Evolutionary conservation across 208 protist species (phyloP), one percentile per base, ranked within the genome.

Genomic region (Wallacemonas collosoma): DNA sequence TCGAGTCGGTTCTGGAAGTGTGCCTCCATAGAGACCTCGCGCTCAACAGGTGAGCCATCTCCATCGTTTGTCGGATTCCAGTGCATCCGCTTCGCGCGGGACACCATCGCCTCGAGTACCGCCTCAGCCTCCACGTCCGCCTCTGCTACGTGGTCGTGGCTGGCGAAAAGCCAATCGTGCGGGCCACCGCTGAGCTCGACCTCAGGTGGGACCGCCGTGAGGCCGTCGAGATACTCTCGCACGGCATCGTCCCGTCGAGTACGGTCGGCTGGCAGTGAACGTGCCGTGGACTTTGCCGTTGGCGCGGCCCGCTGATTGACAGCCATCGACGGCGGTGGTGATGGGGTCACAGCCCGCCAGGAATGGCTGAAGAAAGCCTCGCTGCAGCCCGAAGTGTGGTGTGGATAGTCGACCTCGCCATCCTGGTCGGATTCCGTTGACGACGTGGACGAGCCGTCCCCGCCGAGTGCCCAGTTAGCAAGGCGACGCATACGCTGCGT

Each of bases 131-230:
- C 12, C 57, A 11, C 57, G 17, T 47, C 12, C 57, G 39, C 51
- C 51, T 51, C 43, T 57, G 26, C 8, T 50, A 17, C 17, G 15
- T 65, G 41, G 60, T 5, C 60, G 45, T 26, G 63, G 47, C 44
- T 74, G 62, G 68, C 44, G 11, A 17, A 9, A 65, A 62, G 44
- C 61, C 41, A 66, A 41, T 41, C 56, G 61, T 39, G 40, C 64
- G 56, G 56, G 69, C 58, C 68, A 58, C 55, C 60, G 41, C 7
- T 45, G 40, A 71, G 9, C 53, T 71, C 66, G 14, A 71, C 66
- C 17, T 71, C 66, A 4, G 66, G 51, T 17, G 66, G 66, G 3
- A 47, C 66, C 7, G 66, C 66, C 3, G 47, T 47, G 36, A 71
- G 14, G 4, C 39, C 40, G 40, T 71, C 66, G 0, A 71, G 66